Evolutionary conservation across 164 flowering plant species (phyloP).

Genomic region (Paratinospora sagittata): DNA sequence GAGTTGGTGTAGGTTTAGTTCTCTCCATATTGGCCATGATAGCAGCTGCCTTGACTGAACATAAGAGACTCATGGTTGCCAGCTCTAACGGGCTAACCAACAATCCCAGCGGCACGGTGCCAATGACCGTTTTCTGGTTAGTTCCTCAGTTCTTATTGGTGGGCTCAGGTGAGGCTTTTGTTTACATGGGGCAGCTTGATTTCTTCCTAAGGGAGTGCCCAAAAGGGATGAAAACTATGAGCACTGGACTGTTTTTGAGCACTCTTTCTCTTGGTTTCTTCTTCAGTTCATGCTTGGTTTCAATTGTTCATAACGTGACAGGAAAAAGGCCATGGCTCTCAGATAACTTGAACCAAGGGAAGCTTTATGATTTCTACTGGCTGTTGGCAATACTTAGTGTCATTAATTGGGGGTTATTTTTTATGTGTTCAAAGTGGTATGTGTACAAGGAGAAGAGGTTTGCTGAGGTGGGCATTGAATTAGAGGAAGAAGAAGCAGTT

Average conservation of each 20-base stretch:
- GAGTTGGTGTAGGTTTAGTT: conserved; percentile 61
- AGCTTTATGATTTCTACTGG: conserved; percentile 74
- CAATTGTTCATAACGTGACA: conserved; percentile 51
- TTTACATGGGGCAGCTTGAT: conserved; percentile 73
- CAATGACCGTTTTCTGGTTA: conserved; percentile 64
- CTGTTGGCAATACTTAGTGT: conserved; percentile 50
- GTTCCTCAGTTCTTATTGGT: conserved; percentile 71
- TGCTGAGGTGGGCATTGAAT: conserved; percentile 44
- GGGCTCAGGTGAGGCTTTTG: conserved; percentile 76
- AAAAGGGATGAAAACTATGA: conserved; percentile 87
- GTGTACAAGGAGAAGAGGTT: conserved; percentile 60
- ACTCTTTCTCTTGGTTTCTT: conserved; percentile 74
- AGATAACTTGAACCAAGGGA: conserved; percentile 65
- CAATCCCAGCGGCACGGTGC: conserved; percentile 35
- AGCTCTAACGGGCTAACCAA: conserved; percentile 25
- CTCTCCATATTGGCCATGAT: conserved; percentile 63
- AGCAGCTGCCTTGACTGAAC: conserved; percentile 56
- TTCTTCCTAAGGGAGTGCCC: conserved; percentile 85
- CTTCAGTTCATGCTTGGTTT: conserved; percentile 57
- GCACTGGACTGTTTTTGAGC: conserved; percentile 76
- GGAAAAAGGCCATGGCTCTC: conserved; percentile 57
- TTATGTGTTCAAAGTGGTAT: conserved; percentile 53
- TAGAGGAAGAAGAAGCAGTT: conserved; percentile 37
- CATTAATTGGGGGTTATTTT: conserved; percentile 40
- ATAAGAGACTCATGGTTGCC: conserved; percentile 46